Evolutionary conservation across 108 stramenopile species (phyloP).

Genomic region (Stephanodiscus minutulus): DNA sequence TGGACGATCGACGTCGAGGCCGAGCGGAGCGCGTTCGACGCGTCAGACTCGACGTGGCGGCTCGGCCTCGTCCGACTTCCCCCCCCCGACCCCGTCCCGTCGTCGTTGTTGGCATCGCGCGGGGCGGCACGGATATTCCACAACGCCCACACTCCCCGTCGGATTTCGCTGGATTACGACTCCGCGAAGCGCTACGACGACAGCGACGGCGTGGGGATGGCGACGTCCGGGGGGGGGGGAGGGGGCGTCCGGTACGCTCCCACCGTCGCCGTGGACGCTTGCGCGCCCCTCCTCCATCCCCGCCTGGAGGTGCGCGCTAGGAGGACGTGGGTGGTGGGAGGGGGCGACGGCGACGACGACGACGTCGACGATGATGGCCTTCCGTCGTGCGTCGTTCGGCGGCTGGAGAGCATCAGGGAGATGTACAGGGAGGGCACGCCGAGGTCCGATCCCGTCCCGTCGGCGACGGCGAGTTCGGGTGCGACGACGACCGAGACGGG

Average conservation of each 20-base stretch:
- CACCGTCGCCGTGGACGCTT: conserved; percentile 15
- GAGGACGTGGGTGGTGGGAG: conserved; percentile 30
- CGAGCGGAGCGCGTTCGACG: conserved; percentile 38
- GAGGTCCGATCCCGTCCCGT: conserved; percentile 8
- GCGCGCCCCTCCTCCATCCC: conserved; percentile 37
- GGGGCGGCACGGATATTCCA: background rate
- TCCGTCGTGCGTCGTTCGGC: conserved; percentile 16
- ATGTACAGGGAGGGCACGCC: conserved; percentile 17
- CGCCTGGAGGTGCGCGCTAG: conserved; percentile 32
- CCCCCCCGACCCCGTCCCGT: conserved; percentile 2
- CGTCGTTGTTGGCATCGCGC: background rate
- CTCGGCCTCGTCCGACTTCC: conserved; percentile 17
- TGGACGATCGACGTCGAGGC: conserved; percentile 32
- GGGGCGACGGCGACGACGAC: conserved; percentile 8
- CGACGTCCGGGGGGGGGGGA: background rate
- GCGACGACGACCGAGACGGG: conserved; percentile 4
- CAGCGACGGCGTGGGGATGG: background rate
- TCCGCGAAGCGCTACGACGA: conserved; percentile 30
- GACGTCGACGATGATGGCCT: conserved; percentile 19
- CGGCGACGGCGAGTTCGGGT: too few species aligned
- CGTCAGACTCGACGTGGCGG: conserved; percentile 20
- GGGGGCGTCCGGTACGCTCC: conserved; percentile 18
- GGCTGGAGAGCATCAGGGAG: conserved; percentile 25
- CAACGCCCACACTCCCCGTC: background rate
- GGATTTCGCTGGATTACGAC: conserved; percentile 37